A percentile compares a stretch with the other conserved stretches of the same genome.
Conservation (phyloP, 345 rosid genomes). For the Aegle marmelos region DNA sequence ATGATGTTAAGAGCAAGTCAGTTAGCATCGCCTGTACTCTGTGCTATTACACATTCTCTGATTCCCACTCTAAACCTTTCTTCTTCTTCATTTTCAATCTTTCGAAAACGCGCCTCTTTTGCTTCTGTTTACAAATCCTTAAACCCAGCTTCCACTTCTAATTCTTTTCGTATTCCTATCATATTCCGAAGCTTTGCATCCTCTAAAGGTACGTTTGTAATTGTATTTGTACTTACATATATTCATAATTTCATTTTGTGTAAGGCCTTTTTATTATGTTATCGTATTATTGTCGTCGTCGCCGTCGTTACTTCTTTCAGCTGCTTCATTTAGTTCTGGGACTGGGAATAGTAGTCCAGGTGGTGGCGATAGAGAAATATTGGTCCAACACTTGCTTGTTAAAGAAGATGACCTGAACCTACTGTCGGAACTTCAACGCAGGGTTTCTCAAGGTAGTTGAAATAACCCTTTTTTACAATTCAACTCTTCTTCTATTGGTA, state of each 20-base stretch:
- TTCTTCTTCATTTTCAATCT: slow-evolving; percentile 26
- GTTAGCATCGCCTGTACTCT: slow-evolving; percentile 30
- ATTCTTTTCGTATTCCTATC: neutral
- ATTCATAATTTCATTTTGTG: neutral
- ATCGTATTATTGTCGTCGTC: neutral
- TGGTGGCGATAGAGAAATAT: slow-evolving; percentile 50
- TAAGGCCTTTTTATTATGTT: neutral
- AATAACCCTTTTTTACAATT: too few species aligned
- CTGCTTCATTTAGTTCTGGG: slow-evolving; percentile 62
- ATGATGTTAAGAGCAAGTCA: slow-evolving; percentile 42
- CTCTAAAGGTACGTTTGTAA: slow-evolving; percentile 29
- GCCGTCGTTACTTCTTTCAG: neutral
- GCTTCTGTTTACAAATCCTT: slow-evolving; percentile 29
- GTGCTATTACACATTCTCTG: slow-evolving; percentile 36
- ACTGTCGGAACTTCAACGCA: slow-evolving; percentile 53
- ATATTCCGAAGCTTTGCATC: neutral
- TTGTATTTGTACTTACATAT: neutral
- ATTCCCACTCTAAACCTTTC: slow-evolving; percentile 30
- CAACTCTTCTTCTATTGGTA: too few species aligned
- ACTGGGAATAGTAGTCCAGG: slow-evolving; percentile 27
- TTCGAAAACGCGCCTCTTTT: slow-evolving; percentile 32
- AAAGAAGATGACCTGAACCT: slow-evolving; percentile 67
- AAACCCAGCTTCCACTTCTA: neutral
- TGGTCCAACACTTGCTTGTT: slow-evolving; percentile 88
- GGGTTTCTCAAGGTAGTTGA: slow-evolving; percentile 48